A percentile compares a stretch with the other conserved stretches of the same genome.
Evolutionary conservation across 2,329 filamentous ascomycete species (phyloP).

Genomic region (Diplodia corticola): DNA sequence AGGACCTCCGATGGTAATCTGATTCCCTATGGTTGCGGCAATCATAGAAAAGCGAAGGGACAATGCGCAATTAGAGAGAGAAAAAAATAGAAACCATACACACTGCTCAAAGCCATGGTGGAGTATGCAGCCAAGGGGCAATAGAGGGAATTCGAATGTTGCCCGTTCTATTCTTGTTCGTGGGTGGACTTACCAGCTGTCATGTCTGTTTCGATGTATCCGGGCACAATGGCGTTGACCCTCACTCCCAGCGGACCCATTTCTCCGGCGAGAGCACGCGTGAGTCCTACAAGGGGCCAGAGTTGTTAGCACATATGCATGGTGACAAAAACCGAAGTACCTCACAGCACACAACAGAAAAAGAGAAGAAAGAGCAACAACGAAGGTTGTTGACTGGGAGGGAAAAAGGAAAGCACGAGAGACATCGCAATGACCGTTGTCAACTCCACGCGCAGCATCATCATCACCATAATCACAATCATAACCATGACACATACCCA

Average conservation of each 20-base stretch:
- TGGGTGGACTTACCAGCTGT: slow-evolving; percentile 58
- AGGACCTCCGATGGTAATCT: not conserved
- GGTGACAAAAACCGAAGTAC: not conserved
- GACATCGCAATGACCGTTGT: no score
- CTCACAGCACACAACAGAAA: not conserved
- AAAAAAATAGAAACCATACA: not conserved
- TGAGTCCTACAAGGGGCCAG: slow-evolving; percentile 56
- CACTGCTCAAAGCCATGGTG: not conserved
- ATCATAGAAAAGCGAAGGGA: not conserved
- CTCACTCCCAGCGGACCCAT: slow-evolving; percentile 63
- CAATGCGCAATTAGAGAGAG: not conserved
- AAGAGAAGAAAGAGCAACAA: not conserved
- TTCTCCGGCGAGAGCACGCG: slow-evolving; percentile 65
- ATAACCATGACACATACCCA: slow-evolving; percentile 52
- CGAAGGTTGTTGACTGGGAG: not conserved
- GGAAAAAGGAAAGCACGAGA: no score
- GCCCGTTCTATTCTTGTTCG: not conserved
- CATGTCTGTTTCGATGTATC: slow-evolving; percentile 82
- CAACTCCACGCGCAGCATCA: no score
- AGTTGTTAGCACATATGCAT: not conserved
- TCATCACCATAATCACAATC: no score
- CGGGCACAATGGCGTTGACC: slow-evolving; percentile 78
- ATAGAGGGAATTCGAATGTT: not conserved
- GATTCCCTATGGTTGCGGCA: not conserved
- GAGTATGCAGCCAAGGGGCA: not conserved